These are phyloP conservation scores for Citrullus colocynthis DNA, from an alignment of 306 rosid genomes.

Conservation along the genomic window DNA sequence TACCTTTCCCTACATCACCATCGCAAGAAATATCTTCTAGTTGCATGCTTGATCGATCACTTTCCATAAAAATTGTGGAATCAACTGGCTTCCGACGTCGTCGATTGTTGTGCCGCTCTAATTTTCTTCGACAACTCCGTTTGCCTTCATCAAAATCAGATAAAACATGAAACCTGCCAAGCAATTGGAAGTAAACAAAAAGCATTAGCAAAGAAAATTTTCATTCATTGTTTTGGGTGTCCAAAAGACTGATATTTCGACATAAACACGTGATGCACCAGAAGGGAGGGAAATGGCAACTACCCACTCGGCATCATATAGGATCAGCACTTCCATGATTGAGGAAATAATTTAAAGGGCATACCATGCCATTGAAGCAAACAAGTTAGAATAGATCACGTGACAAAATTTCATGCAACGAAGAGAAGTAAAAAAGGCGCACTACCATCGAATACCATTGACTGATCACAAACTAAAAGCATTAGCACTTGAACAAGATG, in stretches of 20 bases:
- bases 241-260: background rate
- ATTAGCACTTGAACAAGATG: background rate
- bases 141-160: conserved; percentile 93
- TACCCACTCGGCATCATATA: background rate
- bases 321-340: background rate
- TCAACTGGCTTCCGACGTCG: conserved; percentile 63
- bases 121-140: conserved; percentile 86
- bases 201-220: background rate
- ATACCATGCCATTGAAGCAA: background rate
- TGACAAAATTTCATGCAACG: background rate
- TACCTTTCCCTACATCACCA: conserved; percentile 50
- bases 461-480: background rate
- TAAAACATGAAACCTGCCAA: conserved; percentile 66
- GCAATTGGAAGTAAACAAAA: conserved; percentile 1
- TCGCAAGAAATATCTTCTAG: conserved; percentile 36
- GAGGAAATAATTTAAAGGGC: conserved; percentile 1
- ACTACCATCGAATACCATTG: background rate
- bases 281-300: background rate
- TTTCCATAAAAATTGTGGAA: conserved; percentile 19
- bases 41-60: conserved; percentile 37
- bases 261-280: background rate
- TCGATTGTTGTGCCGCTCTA: conserved; percentile 86
- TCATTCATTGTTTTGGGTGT: background rate
- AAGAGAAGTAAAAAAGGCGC: background rate
- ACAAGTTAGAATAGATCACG: background rate